Base-by-base conservation (phyloP, 257 asterid genomes). In the Buddleja alternifolia region DNA sequence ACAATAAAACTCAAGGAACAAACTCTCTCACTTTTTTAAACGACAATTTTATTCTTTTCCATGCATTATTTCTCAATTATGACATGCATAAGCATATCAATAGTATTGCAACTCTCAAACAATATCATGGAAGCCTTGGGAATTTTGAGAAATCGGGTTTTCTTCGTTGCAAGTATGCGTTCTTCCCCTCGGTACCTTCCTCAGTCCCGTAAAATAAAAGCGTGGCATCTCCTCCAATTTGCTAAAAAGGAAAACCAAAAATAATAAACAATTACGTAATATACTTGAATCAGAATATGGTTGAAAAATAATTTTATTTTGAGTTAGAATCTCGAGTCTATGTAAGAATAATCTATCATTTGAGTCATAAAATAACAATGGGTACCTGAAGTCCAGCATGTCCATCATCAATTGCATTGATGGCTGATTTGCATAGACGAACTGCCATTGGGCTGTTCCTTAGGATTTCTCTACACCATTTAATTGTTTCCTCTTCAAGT, bases 311-410 rank as follows among this genome's bases (percentile, higher is more conserved):
- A n/a, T n/a, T n/a, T n/a, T n/a, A n/a, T n/a, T n/a, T n/a, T n/a
- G n/a, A n/a, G n/a, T n/a, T n/a, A n/a, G n/a, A n/a, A n/a, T n/a
- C n/a, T n/a, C n/a, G n/a, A n/a, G n/a, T n/a, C n/a, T n/a, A n/a
- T n/a, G n/a, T n/a, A n/a, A n/a, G n/a, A n/a, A n/a, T n/a, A n/a
- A n/a, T n/a, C n/a, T n/a, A n/a, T n/a, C n/a, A n/a, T n/a, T n/a
- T n/a, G n/a, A n/a, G n/a, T n/a, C n/a, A n/a, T n/a, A n/a, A n/a
- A n/a, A n/a, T n/a, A n/a, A n/a, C n/a, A n/a, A n/a, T n/a, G n/a
- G n/a, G 19, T 80, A 88, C 98, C 98, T 92, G 98, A 74, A 93
- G 96, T 60, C 99, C 99, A 41, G 96, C 80, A 72, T 88, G 96
- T 1, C 97, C 99, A 76, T 93, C 99, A 54, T 93, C 99, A 21